These are phyloP conservation scores for Brettanomyces sp. DNA, from an alignment of 805 yeast genomes.

Conservation along the genomic window DNA sequence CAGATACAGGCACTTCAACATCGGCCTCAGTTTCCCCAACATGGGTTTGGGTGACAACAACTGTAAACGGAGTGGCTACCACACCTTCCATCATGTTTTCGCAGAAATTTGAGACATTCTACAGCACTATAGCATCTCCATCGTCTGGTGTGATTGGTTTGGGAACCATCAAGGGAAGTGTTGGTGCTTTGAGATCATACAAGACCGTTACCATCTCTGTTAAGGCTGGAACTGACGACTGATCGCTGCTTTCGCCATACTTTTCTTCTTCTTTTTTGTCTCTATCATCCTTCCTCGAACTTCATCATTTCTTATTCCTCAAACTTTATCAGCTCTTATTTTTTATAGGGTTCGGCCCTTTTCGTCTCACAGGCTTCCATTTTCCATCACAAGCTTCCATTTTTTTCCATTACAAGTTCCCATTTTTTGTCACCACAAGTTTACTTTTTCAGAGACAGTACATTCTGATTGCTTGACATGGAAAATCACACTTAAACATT, in stretches of 20 bases:
- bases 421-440: too few species aligned
- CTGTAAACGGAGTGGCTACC: slow-evolving; percentile 31
- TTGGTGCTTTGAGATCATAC: slow-evolving; percentile 50
- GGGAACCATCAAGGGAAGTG: slow-evolving; percentile 58
- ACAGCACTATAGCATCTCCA: slow-evolving; percentile 34
- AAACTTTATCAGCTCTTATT: too few species aligned
- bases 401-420: too few species aligned
- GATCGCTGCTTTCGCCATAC: not conserved
- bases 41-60: slow-evolving; percentile 42
- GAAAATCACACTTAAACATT: too few species aligned
- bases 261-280: too few species aligned
- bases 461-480: too few species aligned
- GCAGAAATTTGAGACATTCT: slow-evolving; percentile 41
- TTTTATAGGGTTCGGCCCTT: too few species aligned
- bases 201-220: slow-evolving; percentile 19
- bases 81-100: slow-evolving; percentile 37
- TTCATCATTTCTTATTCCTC: too few species aligned
- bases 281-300: too few species aligned
- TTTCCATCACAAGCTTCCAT: too few species aligned
- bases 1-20: slow-evolving; percentile 4
- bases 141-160: slow-evolving; percentile 66
- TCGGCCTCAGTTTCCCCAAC: slow-evolving; percentile 15
- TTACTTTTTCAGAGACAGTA: too few species aligned
- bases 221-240: not conserved
- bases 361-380: too few species aligned